Base-by-base conservation (phyloP, 2,329 filamentous ascomycete genomes). In the Leptographium procerum region DNA sequence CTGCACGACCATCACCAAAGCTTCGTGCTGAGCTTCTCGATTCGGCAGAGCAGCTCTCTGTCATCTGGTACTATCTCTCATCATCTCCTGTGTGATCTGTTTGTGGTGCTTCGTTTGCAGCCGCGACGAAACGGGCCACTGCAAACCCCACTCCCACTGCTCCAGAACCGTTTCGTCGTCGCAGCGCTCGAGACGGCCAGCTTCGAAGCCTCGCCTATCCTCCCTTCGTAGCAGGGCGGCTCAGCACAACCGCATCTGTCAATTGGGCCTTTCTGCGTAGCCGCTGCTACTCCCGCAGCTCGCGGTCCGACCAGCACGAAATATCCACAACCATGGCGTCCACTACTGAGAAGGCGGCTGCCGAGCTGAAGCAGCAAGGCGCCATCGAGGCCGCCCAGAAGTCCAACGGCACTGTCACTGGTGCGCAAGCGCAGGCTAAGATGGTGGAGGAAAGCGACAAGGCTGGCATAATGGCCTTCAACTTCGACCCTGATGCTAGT, bases 401-500 rank as follows among this genome's bases (percentile, higher is more conserved):
- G 69, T 84, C 88, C 40, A 73, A 88, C 65, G 87, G 79, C 69
- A 80, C 91, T 63, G 82, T 83, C 45, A 77, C 89, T 52, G n/a
- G 40, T 22, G n/a, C 87, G 47, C 84, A 86, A 63, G 88, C 88
- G 34, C 81, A 95, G 73, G 78, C 82, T 64, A 82, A 82, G 66
- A 80, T 96, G 54, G 79, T 95, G 29, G 77, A 88, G 57, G 85
- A 95, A 70, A 89, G 89, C 64, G 83, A 80, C 67, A 86, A 87
- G 66, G 89, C 87, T 14, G 94, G 94, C 48, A 83, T 87, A 28
- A 75, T 86, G 33, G 91, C 90, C 63, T 94, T 88, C 69, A 82
- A 85, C 62, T 99, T 97, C 74, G 82, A 99, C 69, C 90, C 94
- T 1, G 75, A 96, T 75, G 91, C 91, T 48, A 86, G 80, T 50